Evolutionary conservation across 495 filamentous ascomycete species (phyloP), one percentile per base, ranked within the genome.

Genomic region (Penicillium egyptiacum): DNA sequence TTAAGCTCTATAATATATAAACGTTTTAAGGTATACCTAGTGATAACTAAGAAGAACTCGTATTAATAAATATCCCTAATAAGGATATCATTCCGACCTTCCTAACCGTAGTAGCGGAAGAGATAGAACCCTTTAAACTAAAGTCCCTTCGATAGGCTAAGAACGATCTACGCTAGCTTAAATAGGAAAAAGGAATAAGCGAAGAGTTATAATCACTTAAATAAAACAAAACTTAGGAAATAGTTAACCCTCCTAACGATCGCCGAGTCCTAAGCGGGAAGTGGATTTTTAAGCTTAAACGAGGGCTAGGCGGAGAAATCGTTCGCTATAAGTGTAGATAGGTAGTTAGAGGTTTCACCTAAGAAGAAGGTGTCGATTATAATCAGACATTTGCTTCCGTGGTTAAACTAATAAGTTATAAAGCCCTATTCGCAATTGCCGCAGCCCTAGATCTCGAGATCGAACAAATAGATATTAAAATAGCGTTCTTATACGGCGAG

Each of bases 301-400:
- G 50, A 35, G 63, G 68, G 25, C 31, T 65, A 3, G n/a, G 68
- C 39, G 56, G 69, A 17, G 58, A 71, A 60, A 50, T 71, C n/a
- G 30, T 65, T 17, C 28, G 57, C 3, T 54, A 72, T 39, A 76
- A 76, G 45, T 58, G 59, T 35, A 33, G 69, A 43, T 70, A 49
- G 65, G 65, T 75, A 25, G 70, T 71, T 3, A 57, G 66, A 58
- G 61, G 58, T 10, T 69, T 67, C 17, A 57, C 56, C 19, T 64
- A 79, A 65, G 39, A 72, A 17, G 69, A 72, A 17, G 69, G 67
- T 19, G 58, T 73, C 22, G 63, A 78, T 53, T 79, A 70, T 57
- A 37, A 72, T 31, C 65, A 79, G 50, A 77, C 69, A 3, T 79
- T 74, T 60, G 63, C 72, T 6, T 66, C 66, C 26, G 73, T 78